Base-by-base conservation (phyloP, 2,329 filamentous ascomycete genomes). In the Trichoderma endophyticum region DNA sequence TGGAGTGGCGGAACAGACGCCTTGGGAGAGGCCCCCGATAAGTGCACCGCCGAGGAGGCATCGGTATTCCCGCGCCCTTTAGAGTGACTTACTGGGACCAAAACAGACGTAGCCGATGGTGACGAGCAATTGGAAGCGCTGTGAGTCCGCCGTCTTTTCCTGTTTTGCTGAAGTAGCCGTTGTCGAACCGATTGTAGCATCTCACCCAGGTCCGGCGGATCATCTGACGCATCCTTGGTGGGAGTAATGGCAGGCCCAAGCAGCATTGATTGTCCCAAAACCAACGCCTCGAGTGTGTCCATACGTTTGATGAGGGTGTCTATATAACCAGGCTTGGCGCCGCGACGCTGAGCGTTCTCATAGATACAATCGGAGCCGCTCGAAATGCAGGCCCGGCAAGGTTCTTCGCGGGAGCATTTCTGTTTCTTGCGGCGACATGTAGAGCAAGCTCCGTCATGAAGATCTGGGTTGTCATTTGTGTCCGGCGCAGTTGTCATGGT, bases 401-500 rank as follows among this genome's bases (percentile, higher is more conserved):
- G 72, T 39, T 73, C 69, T 30, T 71, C 69, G 8, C 70, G 54
- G 12, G 72, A 73, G 70, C 72, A 73, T 39, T 71, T 71, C 34
- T 71, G 72, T 60, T 73, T 73, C 54, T 71, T 71, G 63, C 72
- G 72, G 30, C 72, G 72, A 48, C 72, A 73, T 48, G 59, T 68
- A 15, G 70, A 67, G 36, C 72, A 73, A 7, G 72, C 72, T 28
- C 72, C 71, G 4, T 59, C 65, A 61, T 70, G 71, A 48, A 71
- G 60, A 21, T 71, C 69, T 18, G 34, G 28, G n/a, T 39, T 24
- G 48, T 65, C 60, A 32, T 60, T 60, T 60, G 28, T 34, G 56
- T 60, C 56, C 11, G 56, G 28, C 32, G 56, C 56, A 60, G 56
- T 60, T 32, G 56, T 30, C 56, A 60, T 60, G 28, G 56, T 32